Evolutionary conservation across 495 filamentous ascomycete genomes (phyloP), one percentile per base, ranked within the genome.

Genomic region (Trichocladium antarcticum): DNA sequence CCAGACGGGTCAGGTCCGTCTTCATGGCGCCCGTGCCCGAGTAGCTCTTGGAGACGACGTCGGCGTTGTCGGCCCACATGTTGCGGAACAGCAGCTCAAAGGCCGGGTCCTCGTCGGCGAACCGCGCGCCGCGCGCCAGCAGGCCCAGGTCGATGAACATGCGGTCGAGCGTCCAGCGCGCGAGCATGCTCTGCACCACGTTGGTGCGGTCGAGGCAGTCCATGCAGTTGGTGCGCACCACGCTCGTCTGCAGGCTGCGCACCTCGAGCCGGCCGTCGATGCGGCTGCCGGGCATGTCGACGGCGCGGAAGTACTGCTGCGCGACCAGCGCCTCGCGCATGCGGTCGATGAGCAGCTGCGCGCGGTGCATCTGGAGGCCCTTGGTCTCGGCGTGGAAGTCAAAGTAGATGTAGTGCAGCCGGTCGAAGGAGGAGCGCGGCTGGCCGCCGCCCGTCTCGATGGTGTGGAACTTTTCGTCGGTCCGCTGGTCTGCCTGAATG

Each of bases 371-470:
- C 57, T 85, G 78, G 27, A 97, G 71, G 22, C 87, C 87, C 66
- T 92, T 94, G 24, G 93, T 97, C 68, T 98, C 92, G 61, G 85
- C 89, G 69, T 98, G 92, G 65, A 89, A 97, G 70, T 98, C 93
- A 56, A 98, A 97, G 71, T 97, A 97, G 47, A 96, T 66, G 60
- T 98, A 98, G 59, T 98, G 88, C 14, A 97, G 70, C 27, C 80
- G 80, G 62, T 96, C 88, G 61, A 83, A 81, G 38, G 78, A 39
- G n/a, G 61, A 74, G 35, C 16, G 36, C 47, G 80, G 78, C 40
- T 75, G 67, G 44, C 52, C 32, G 36, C 36, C 65, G 74, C 47
- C 67, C 2, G 89, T 66, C 60, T 95, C 85, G 49, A 96, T 70
- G 32, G 77, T 63, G 57, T 79, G 84, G 60, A 94, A 81, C 62